A percentile compares a stretch with the other conserved stretches of the same genome.
Conservation (phyloP, 768 basidiomycete genomes). For the Phlegmacium glaucopus region DNA sequence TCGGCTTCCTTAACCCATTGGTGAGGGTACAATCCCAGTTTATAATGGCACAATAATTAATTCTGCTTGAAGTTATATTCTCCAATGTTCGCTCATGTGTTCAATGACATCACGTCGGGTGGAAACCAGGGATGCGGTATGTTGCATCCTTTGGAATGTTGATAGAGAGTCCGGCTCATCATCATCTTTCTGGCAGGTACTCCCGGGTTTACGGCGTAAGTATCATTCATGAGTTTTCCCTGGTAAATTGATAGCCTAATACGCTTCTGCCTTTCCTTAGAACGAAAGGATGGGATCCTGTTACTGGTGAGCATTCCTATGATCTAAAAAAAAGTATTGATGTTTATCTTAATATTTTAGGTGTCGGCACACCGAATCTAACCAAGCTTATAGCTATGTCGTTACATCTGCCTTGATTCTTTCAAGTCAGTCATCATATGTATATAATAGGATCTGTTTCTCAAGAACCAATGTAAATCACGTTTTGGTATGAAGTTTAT, state of each 20-base stretch:
- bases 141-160: constrained; percentile 5
- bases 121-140: constrained; percentile 39
- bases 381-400: constrained; percentile 27
- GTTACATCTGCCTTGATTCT: constrained; percentile 32
- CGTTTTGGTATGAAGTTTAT: too few relatives aligned
- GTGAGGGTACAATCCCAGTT: constrained; percentile 17
- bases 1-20: constrained; percentile 50
- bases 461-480: too few relatives aligned
- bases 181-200: constrained; percentile 21
- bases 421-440: too few relatives aligned
- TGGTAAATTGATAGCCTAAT: not conserved
- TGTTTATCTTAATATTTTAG: constrained; percentile 9
- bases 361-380: constrained; percentile 37
- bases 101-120: constrained; percentile 40
- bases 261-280: constrained; percentile 14
- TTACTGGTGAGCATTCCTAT: constrained; percentile 25
- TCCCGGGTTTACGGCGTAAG: constrained; percentile 33
- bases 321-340: not conserved
- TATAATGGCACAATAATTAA: not conserved
- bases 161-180: not conserved
- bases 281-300: constrained; percentile 40
- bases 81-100: constrained; percentile 24
- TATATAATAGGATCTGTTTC: too few relatives aligned
- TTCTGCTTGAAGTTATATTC: constrained; percentile 31
- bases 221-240: too few relatives aligned